A percentile compares a stretch with the other conserved stretches of the same genome.
These are phyloP conservation scores for Cephaloascus fragrans DNA, from an alignment of 805 yeast genomes.

Conservation along the genomic window DNA sequence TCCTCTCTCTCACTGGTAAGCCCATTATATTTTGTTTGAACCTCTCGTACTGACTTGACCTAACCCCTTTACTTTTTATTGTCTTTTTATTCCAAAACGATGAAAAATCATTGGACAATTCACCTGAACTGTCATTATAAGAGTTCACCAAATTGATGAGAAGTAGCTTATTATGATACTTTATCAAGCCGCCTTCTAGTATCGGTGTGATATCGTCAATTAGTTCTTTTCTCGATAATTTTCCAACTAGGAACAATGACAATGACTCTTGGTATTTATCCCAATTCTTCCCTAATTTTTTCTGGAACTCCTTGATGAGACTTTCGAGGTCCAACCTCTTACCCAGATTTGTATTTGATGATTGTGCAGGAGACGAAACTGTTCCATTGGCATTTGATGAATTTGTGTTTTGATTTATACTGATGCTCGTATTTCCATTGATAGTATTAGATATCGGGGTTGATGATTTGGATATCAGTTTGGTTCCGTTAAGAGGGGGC, in stretches of 20 bases:
- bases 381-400: background rate
- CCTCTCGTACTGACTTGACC: slow-evolving; percentile 66
- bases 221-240: slow-evolving; percentile 68
- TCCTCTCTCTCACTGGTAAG: slow-evolving; percentile 73
- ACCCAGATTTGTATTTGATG: no score
- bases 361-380: background rate
- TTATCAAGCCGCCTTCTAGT: slow-evolving; percentile 36
- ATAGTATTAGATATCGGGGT: background rate
- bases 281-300: slow-evolving; percentile 73
- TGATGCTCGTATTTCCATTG: no score
- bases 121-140: slow-evolving; percentile 56
- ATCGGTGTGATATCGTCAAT: slow-evolving; percentile 48
- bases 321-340: slow-evolving; percentile 24
- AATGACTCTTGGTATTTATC: slow-evolving; percentile 74
- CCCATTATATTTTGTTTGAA: slow-evolving; percentile 82
- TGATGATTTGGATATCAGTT: background rate
- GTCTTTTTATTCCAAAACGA: slow-evolving; percentile 40
- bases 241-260: slow-evolving; percentile 68
- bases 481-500: background rate
- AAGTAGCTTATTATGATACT: slow-evolving; percentile 76
- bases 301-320: slow-evolving; percentile 66
- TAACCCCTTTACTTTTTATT: slow-evolving; percentile 36
- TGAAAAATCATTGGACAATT: slow-evolving; percentile 29
- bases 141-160: slow-evolving; percentile 80
- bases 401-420: no score